A percentile compares a stretch with the other conserved stretches of the same genome.
phyloP scores from a whole-genome alignment of 116 monocot species.

The Cymodocea nodosa region DNA sequence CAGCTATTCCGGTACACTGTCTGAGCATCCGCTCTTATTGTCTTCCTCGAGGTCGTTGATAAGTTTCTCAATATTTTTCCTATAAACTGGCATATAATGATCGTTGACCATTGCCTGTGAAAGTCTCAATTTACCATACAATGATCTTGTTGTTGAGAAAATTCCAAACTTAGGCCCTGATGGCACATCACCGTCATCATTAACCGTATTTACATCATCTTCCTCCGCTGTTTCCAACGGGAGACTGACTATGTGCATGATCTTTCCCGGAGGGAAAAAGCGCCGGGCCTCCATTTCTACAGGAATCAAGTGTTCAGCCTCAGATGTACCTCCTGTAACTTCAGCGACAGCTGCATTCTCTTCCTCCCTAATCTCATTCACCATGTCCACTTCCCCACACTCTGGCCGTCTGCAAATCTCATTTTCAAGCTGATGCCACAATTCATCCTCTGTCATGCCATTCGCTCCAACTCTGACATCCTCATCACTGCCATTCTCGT shows the following conservation, averaged over 20 bases:
- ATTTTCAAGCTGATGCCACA: slow-evolving; percentile 93
- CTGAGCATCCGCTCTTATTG: not conserved
- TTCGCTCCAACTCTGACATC: slow-evolving; percentile 31
- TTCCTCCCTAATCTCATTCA: slow-evolving; percentile 54
- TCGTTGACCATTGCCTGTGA: slow-evolving; percentile 86
- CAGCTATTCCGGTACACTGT: not conserved
- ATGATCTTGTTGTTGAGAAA: slow-evolving; percentile 64
- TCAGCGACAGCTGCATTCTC: slow-evolving; percentile 44
- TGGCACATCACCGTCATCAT: not conserved
- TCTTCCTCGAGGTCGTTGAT: slow-evolving; percentile 52
- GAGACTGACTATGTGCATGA: slow-evolving; percentile 68
- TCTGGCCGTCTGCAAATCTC: slow-evolving; percentile 47
- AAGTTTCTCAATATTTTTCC: slow-evolving; percentile 64
- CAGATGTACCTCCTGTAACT: slow-evolving; percentile 18
- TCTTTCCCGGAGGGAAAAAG: slow-evolving; percentile 83
- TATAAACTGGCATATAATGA: slow-evolving; percentile 94
- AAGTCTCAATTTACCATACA: slow-evolving; percentile 86
- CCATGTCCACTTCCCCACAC: slow-evolving; percentile 37
- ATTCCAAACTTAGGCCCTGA: slow-evolving; percentile 42
- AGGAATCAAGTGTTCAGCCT: slow-evolving; percentile 22
- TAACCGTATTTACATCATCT: slow-evolving; percentile 4
- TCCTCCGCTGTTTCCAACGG: slow-evolving; percentile 6
- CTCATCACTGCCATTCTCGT: slow-evolving; percentile 33
- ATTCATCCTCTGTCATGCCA: slow-evolving; percentile 72
- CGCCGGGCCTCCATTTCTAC: slow-evolving; percentile 37